Evolutionary conservation across 2,329 filamentous ascomycete species (phyloP).

Genomic region (Aspergillus udagawae): DNA sequence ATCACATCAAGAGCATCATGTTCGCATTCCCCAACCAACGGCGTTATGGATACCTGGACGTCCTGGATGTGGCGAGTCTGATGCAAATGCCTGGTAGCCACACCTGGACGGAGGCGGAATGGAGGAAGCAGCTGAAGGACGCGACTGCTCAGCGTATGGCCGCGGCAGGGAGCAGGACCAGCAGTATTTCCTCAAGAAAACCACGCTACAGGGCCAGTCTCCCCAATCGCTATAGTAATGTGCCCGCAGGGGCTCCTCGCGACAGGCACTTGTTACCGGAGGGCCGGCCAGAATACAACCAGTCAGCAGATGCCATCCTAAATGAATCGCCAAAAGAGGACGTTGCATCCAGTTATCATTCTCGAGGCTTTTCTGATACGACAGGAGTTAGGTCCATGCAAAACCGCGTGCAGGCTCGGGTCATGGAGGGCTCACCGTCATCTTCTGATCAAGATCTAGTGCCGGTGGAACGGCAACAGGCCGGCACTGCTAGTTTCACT

Average conservation of each 20-base stretch:
- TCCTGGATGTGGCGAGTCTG: conserved; percentile 75
- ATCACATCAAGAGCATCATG: conserved; percentile 89
- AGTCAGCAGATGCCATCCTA: conserved; percentile 35
- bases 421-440: conserved; percentile 29
- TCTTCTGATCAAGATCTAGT: conserved; percentile 36
- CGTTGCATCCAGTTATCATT: conserved; percentile 21
- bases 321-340: conserved; percentile 23
- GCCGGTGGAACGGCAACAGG: conserved; percentile 19
- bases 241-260: conserved; percentile 29
- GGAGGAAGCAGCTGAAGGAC: conserved; percentile 86
- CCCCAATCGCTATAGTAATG: conserved; percentile 30
- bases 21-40: conserved; percentile 92
- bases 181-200: conserved; percentile 57
- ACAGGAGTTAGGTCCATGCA: conserved; percentile 17
- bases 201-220: conserved; percentile 36
- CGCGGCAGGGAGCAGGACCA: conserved; percentile 37
- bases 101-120: conserved; percentile 79
- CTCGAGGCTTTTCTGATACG: conserved; percentile 31
- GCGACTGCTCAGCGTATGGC: conserved; percentile 59
- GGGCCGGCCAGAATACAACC: conserved; percentile 26
- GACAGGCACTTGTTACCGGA: conserved; percentile 17
- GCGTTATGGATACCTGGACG: conserved; percentile 85
- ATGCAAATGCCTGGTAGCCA: conserved; percentile 74
- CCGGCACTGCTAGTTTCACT: conserved; percentile 23
- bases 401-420: conserved; percentile 12